Evolutionary conservation across 331 rosid species (phyloP).

Genomic region (Rosa hybrid): DNA sequence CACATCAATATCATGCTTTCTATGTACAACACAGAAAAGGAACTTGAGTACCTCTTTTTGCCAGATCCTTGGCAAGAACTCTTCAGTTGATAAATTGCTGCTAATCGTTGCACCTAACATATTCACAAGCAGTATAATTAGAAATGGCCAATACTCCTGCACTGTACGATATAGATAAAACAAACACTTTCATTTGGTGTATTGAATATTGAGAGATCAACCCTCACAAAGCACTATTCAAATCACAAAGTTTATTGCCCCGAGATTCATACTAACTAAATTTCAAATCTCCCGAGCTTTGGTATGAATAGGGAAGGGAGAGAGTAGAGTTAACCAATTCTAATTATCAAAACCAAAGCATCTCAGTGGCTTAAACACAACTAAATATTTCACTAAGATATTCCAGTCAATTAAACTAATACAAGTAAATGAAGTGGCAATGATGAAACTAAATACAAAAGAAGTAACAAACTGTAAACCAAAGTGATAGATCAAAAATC

Average conservation of each 20-base stretch:
- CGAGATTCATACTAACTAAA: not conserved
- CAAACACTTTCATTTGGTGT: not conserved
- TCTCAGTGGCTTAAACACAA: not conserved
- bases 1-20: constrained; percentile 4
- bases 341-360: not conserved
- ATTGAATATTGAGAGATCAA: not conserved
- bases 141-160: not conserved
- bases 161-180: not conserved
- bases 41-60: constrained; percentile 58
- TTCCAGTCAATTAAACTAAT: not conserved
- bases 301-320: not conserved
- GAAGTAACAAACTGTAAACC: not conserved
- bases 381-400: not conserved
- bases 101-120: constrained; percentile 68
- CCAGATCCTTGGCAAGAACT: constrained; percentile 77
- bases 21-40: constrained; percentile 1
- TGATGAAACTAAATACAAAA: not conserved
- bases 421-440: not conserved
- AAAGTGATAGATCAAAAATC: not conserved
- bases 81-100: constrained; percentile 60
- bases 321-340: not conserved
- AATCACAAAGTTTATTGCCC: not conserved
- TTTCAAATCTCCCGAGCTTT: not conserved
- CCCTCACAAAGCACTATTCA: not conserved
- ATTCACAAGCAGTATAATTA: constrained; percentile 22